Percentiles rank a stretch among this genome's conserved stretches.
phyloP scores from a whole-genome alignment of 441 rosid genomes.

The Corymbia calophylla region DNA sequence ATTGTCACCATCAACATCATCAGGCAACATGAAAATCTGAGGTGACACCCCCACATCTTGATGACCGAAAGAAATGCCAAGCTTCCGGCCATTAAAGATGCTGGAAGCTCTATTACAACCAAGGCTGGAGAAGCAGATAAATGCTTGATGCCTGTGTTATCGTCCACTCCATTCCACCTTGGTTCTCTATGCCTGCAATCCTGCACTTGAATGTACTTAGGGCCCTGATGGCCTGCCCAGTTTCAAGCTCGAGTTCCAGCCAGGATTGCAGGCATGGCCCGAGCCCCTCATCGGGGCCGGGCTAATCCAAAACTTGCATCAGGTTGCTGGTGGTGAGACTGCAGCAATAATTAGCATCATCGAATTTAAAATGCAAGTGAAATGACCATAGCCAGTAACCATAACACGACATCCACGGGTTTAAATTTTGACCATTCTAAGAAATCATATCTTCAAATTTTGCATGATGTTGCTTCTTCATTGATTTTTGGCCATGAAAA shows the following conservation, averaged over 20 bases:
- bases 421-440: not conserved
- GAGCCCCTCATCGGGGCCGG: conserved; percentile 98
- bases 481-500: not conserved
- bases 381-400: not conserved
- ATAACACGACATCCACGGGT: not conserved
- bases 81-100: not conserved
- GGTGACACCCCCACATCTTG: not conserved
- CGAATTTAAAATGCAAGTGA: not conserved
- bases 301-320: conserved; percentile 80
- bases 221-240: conserved; percentile 9
- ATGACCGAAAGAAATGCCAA: not conserved
- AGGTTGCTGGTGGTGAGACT: conserved; percentile 64
- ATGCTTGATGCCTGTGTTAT: not conserved
- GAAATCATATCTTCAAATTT: not conserved
- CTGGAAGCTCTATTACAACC: conserved; percentile 33
- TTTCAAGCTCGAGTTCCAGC: conserved; percentile 22
- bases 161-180: conserved; percentile 28
- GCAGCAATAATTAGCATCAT: conserved; percentile 1
- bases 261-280: conserved; percentile 87
- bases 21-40: not conserved
- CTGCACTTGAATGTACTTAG: conserved; percentile 6
- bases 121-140: conserved; percentile 24
- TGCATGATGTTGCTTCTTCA: not conserved
- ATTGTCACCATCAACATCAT: not conserved
- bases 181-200: conserved; percentile 64